Conservation (phyloP, 345 rosid genomes). For the Zanthoxylum bungeanum region DNA sequence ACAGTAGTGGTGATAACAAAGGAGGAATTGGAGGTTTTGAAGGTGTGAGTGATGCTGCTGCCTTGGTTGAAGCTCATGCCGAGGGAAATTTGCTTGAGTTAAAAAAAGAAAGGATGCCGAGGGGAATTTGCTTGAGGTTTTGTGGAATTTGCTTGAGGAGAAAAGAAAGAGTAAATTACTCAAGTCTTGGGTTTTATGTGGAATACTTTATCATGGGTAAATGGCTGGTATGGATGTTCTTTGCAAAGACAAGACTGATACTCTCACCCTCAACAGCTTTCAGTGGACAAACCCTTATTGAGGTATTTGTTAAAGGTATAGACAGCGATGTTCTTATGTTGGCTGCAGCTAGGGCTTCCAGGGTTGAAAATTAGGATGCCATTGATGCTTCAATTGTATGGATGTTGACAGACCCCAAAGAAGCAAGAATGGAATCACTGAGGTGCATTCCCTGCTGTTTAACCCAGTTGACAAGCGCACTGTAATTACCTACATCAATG, state of each 20-base stretch:
- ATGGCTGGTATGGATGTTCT: slow-evolving; percentile 99
- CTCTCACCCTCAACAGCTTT: slow-evolving; percentile 92
- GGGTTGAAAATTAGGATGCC: slow-evolving; percentile 93
- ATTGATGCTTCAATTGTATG: slow-evolving; percentile 91
- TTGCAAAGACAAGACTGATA: slow-evolving; percentile 95
- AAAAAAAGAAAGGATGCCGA: too few species aligned
- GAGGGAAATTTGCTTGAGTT: too few species aligned
- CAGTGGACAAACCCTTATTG: slow-evolving; percentile 74
- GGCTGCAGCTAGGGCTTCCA: slow-evolving; percentile 85
- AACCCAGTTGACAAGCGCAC: slow-evolving; percentile 94
- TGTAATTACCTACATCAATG: slow-evolving; percentile 77
- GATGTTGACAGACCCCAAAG: slow-evolving; percentile 79
- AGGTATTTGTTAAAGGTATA: slow-evolving; percentile 52
- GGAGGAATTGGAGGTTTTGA: too few species aligned
- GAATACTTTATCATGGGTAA: slow-evolving; percentile 98
- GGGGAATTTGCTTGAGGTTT: too few species aligned
- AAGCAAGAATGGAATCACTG: slow-evolving; percentile 66
- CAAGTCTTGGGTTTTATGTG: slow-evolving; percentile 93
- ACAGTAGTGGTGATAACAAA: too few species aligned
- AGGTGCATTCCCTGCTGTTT: slow-evolving; percentile 89
- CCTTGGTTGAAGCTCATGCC: too few species aligned
- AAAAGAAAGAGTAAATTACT: slow-evolving; percentile 71
- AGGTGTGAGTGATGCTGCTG: too few species aligned
- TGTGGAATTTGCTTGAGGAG: too few species aligned
- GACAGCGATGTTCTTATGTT: slow-evolving; percentile 57